A percentile compares a stretch with the other conserved stretches of the same genome.
phyloP scores from a whole-genome alignment of 306 rosid species.

The Parietaria judaica region DNA sequence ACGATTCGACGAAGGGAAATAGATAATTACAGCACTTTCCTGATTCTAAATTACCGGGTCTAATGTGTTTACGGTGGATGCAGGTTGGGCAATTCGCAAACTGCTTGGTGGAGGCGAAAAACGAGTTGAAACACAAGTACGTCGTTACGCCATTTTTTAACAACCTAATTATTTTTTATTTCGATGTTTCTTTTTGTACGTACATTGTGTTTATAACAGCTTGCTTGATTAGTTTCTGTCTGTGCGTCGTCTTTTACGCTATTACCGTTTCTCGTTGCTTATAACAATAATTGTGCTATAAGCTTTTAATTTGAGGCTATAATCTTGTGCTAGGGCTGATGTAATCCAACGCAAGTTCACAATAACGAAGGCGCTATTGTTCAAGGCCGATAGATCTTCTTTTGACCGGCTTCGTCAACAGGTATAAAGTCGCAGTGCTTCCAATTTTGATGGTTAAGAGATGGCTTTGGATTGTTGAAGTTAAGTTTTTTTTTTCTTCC shows the following conservation, averaged over 20 bases:
- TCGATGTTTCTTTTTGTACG: not conserved
- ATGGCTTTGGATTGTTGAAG: slow-evolving; percentile 11
- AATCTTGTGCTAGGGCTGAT: slow-evolving; percentile 53
- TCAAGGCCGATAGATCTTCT: slow-evolving; percentile 81
- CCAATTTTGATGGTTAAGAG: slow-evolving; percentile 9
- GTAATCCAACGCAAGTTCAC: slow-evolving; percentile 68
- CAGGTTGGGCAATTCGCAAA: slow-evolving; percentile 83
- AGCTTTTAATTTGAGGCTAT: slow-evolving; percentile 3
- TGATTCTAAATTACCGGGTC: not conserved
- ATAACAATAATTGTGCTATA: not conserved
- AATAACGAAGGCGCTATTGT: slow-evolving; percentile 65
- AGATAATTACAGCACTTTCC: not conserved
- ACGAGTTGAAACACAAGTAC: slow-evolving; percentile 79
- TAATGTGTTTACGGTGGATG: slow-evolving; percentile 14
- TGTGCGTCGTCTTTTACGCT: too few species aligned
- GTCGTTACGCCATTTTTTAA: slow-evolving; percentile 14
- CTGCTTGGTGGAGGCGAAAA: slow-evolving; percentile 67
- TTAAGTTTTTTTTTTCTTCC: slow-evolving; percentile 11
- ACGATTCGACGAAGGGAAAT: too few species aligned
- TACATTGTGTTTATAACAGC: not conserved
- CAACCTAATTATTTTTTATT: not conserved
- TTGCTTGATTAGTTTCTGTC: too few species aligned
- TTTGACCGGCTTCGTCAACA: slow-evolving; percentile 75
- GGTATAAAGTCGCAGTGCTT: slow-evolving; percentile 27
- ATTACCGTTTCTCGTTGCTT: too few species aligned